Conservation (phyloP, 2,329 filamentous ascomycete species). For the Ascochyta pisi region DNA sequence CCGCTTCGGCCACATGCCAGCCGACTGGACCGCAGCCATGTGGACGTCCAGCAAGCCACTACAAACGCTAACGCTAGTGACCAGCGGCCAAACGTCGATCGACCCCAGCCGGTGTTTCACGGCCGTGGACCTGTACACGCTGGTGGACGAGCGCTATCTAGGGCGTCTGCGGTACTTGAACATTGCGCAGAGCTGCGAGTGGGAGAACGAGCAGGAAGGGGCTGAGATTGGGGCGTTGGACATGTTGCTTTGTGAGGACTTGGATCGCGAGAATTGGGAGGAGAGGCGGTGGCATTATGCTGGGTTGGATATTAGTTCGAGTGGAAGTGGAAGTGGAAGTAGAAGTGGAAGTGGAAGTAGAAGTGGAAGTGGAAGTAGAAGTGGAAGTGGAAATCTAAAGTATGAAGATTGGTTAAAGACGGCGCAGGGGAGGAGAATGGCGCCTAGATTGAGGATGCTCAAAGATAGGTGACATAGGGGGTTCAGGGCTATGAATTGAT, state of each 20-base stretch:
- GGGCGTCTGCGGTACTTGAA: constrained; percentile 49
- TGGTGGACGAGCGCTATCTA: constrained; percentile 51
- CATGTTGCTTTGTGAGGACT: constrained; percentile 46
- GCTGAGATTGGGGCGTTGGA: constrained; percentile 50
- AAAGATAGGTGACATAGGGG: constrained; percentile 26
- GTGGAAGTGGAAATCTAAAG: constrained; percentile 8
- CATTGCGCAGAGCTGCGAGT: constrained; percentile 50
- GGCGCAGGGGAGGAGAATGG: constrained; percentile 31
- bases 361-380: background rate
- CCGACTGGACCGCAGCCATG: constrained; percentile 12
- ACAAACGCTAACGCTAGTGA: constrained; percentile 49
- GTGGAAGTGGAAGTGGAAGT: constrained; percentile 1
- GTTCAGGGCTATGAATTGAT: constrained; percentile 15
- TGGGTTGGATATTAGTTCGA: constrained; percentile 3
- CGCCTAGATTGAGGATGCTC: constrained; percentile 30
- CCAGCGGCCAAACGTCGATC: constrained; percentile 42
- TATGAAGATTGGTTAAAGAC: constrained; percentile 37
- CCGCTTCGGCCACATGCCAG: constrained; percentile 45
- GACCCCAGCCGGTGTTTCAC: constrained; percentile 48
- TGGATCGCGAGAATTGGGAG: constrained; percentile 49
- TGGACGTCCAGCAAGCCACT: constrained; percentile 40
- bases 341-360: background rate
- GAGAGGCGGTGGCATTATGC: constrained; percentile 45
- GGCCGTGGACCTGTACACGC: constrained; percentile 51
- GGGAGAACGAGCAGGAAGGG: constrained; percentile 43